Base-by-base conservation (phyloP, 441 rosid species). In the Brassica balearica region DNA sequence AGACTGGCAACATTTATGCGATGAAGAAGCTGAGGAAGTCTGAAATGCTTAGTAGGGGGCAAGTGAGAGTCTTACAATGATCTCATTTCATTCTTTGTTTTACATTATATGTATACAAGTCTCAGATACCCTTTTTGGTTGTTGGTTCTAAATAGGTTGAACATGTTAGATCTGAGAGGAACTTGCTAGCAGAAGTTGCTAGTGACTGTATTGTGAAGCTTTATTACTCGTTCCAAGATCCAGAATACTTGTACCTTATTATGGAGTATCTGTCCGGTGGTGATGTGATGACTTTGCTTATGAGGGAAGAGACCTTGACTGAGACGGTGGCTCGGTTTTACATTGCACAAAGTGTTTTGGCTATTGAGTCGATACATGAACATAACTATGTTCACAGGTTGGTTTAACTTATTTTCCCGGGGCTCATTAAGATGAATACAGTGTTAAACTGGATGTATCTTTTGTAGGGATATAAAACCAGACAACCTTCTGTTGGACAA, bases 231-330 rank as follows among this genome's bases (percentile, higher is more conserved):
- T 95, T 93, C 72, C 98, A 95, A 86, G 98, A 93, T 84, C 84
- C 90, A 23, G 97, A 93, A 64, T 87, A 87, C 82, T 84, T 93
- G 80, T 95, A 95, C 83, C 84, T 95, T 27, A 90, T 95, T 46
- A 93, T 93, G 99, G 99, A 93, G 84, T 95, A 93, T 88, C 84
- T 95, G 51, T 95, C 98, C 79, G 98, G 99, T 81, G 98, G 98
- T 77, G 99, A 95, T 82, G 85, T 93, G 75, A 95, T 93, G 99
- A 93, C 97, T 82, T 89, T 95, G 86, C 86, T 95, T 73, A 95
- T 93, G 83, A 87, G 97, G 81, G 98, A 95, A 82, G 97, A 95
- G 83, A 93, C 94, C 67, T 88, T 95, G 82, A 92, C 97, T 8
- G 99, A 93, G 85, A 85, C 88, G 1, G 98, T 92, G 69, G 95